Conservation (phyloP, 192 early-diverging fungal species). For the Phycomyces nitens region DNA sequence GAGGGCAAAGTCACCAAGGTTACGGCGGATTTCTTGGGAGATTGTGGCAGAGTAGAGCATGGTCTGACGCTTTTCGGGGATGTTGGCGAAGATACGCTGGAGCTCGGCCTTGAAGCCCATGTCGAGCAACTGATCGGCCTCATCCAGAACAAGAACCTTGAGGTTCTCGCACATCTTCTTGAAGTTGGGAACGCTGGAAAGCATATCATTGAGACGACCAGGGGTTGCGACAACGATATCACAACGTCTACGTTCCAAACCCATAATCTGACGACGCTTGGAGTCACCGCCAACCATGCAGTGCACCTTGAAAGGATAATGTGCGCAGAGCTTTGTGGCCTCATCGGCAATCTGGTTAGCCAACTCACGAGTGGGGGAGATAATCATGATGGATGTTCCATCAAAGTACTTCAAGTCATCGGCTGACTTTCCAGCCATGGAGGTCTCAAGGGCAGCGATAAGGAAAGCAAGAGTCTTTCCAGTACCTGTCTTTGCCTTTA, state of each 20-base stretch:
- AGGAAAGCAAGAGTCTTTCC: conserved; percentile 97
- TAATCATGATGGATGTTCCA: conserved; percentile 63
- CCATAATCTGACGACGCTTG: conserved; percentile 48
- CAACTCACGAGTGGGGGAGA: conserved; percentile 91
- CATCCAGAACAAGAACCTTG: conserved; percentile 85
- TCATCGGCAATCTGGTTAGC: conserved; percentile 82
- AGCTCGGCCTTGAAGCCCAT: conserved; percentile 92
- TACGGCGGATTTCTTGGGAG: conserved; percentile 57
- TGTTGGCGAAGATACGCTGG: conserved; percentile 55
- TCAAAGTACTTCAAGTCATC: conserved; percentile 41
- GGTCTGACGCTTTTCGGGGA: conserved; percentile 77
- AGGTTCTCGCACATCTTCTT: conserved; percentile 40
- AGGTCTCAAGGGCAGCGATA: conserved; percentile 79
- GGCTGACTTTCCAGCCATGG: conserved; percentile 38
- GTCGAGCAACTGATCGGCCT: conserved; percentile 92
- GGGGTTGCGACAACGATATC: conserved; percentile 96
- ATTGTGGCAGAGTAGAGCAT: conserved; percentile 95
- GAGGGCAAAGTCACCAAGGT: conserved; percentile 65
- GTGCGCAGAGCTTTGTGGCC: conserved; percentile 59
- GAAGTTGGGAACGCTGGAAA: conserved; percentile 62
- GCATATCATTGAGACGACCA: conserved; percentile 82
- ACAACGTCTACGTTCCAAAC: conserved; percentile 45
- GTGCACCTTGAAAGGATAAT: conserved; percentile 62
- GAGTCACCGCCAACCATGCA: conserved; percentile 78
- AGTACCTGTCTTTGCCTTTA: conserved; percentile 96